A percentile compares a stretch with the other conserved stretches of the same genome.
Evolutionary conservation across 805 yeast species (phyloP).

Genomic region (Kodamaea kaohsiungensis): DNA sequence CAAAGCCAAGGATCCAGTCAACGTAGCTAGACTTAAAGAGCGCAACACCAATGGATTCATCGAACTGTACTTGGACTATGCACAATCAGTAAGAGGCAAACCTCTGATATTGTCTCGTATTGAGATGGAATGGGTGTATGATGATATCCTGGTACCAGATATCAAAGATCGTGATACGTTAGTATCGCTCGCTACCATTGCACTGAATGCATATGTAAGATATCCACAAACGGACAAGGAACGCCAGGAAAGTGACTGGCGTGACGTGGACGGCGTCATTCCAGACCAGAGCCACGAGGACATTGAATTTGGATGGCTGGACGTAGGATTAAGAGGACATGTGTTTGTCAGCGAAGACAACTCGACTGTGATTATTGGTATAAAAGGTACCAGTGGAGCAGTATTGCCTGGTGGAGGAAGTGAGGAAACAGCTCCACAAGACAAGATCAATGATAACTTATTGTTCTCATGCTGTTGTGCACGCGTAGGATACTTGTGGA

Average conservation of each 20-base stretch:
- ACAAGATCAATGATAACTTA: slow-evolving; percentile 83
- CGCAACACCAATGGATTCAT: slow-evolving; percentile 58
- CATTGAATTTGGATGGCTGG: slow-evolving; percentile 83
- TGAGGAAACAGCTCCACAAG: slow-evolving; percentile 74
- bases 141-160: slow-evolving; percentile 64
- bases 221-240: slow-evolving; percentile 58
- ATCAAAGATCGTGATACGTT: slow-evolving; percentile 73
- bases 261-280: slow-evolving; percentile 60
- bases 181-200: slow-evolving; percentile 74
- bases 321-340: slow-evolving; percentile 86
- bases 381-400: slow-evolving; percentile 92
- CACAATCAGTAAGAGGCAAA: slow-evolving; percentile 44
- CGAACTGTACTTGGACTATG: slow-evolving; percentile 64
- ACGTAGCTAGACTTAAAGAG: slow-evolving; percentile 30
- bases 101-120: slow-evolving; percentile 38
- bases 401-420: slow-evolving; percentile 49
- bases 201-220: slow-evolving; percentile 88
- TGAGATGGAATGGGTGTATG: slow-evolving; percentile 63
- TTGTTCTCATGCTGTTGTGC: slow-evolving; percentile 97
- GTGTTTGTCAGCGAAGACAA: slow-evolving; percentile 65
- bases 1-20: slow-evolving; percentile 18
- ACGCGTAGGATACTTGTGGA: slow-evolving; percentile 86
- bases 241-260: slow-evolving; percentile 73
- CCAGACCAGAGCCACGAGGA: slow-evolving; percentile 58
- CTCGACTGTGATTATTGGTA: slow-evolving; percentile 69